Evolutionary conservation across 352 stramenopile genomes (phyloP), one percentile per base, ranked within the genome.

Genomic region (Globisporangium uncinulatum): DNA sequence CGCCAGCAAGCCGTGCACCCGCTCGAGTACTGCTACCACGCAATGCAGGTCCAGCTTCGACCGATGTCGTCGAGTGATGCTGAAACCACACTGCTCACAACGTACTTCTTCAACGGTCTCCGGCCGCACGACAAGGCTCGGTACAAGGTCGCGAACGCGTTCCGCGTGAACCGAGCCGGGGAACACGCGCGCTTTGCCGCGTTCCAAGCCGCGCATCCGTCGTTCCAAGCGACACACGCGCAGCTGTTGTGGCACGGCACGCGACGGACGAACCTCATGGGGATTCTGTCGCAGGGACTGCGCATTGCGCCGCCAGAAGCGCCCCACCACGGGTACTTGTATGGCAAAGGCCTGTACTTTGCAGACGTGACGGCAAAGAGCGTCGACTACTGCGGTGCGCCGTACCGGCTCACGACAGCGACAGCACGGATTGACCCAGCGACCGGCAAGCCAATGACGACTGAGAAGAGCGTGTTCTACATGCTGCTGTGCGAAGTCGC

Each of bases 261-360:
- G 4, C 79, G 70, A 7, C 76, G 83, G n/a, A 86, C 79, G 3
- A 96, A 95, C 37, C 54, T 94, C 21, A 89, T 92, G 75, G 86
- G 87, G 0, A 94, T 96, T 59, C 53, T 96, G 7, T 87, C 76
- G 0, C 82, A 93, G 29, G 87, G 87, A 1, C 67, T 96, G 7
- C 81, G 84, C n/a, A 90, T 96, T 14, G 87, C 87, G 20, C 87
- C 87, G 6, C 81, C 86, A 0, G 87, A 96, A 54, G 86, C 84
- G 19, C 84, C 84, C n/a, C 71, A 81, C 31, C 79, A 87, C 21
- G 87, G 87, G 1, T 92, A 89, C 61, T 69, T 78, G 37, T 95
- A 92, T 49, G 87, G 86, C 47, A 95, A 94, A 46, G 87, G 87
- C 0, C 34, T 96, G 31, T 96, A 96, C 53, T 95, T 94, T 51